phyloP scores from a whole-genome alignment of 2,329 filamentous ascomycete genomes.

The Pyrenochaeta sp. region DNA sequence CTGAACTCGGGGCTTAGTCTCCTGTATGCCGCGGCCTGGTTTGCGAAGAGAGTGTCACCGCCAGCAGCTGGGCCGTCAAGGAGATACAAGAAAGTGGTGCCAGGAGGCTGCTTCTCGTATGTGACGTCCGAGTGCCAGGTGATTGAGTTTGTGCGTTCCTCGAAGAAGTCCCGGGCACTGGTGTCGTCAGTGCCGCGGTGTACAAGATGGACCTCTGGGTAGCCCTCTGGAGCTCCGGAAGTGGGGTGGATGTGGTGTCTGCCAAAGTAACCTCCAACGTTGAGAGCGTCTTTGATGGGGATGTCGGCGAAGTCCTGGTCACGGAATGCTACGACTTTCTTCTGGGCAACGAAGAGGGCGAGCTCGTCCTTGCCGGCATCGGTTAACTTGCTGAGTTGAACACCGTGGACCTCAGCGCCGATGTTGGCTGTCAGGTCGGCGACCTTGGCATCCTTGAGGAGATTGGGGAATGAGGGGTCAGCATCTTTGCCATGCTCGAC shows the following conservation, averaged over 20 bases:
- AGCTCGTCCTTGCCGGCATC: constrained; percentile 78
- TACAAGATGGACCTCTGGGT: constrained; percentile 79
- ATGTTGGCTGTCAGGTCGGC: constrained; percentile 75
- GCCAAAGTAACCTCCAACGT: constrained; percentile 78
- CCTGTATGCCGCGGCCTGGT: constrained; percentile 81
- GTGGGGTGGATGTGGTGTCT: constrained; percentile 84
- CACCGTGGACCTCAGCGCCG: constrained; percentile 73
- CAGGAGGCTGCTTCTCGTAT: constrained; percentile 87
- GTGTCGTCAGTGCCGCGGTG: constrained; percentile 74
- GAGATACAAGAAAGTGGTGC: constrained; percentile 87
- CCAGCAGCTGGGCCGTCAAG: constrained; percentile 82
- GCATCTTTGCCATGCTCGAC: constrained; percentile 79
- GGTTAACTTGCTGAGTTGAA: constrained; percentile 74
- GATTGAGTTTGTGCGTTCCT: constrained; percentile 76
- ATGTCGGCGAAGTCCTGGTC: constrained; percentile 72
- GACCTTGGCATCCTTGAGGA: constrained; percentile 64
- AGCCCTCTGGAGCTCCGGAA: constrained; percentile 74
- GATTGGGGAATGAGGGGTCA: constrained; percentile 71
- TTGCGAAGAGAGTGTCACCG: constrained; percentile 84
- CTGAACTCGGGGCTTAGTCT: constrained; percentile 80
- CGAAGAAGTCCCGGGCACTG: constrained; percentile 67
- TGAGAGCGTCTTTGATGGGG: constrained; percentile 72
- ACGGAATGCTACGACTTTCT: constrained; percentile 79
- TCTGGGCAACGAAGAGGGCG: constrained; percentile 75
- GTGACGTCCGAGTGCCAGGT: constrained; percentile 91